phyloP scores from a whole-genome alignment of 345 rosid species.

The thale cress (Arabidopsis thaliana) region DNA sequence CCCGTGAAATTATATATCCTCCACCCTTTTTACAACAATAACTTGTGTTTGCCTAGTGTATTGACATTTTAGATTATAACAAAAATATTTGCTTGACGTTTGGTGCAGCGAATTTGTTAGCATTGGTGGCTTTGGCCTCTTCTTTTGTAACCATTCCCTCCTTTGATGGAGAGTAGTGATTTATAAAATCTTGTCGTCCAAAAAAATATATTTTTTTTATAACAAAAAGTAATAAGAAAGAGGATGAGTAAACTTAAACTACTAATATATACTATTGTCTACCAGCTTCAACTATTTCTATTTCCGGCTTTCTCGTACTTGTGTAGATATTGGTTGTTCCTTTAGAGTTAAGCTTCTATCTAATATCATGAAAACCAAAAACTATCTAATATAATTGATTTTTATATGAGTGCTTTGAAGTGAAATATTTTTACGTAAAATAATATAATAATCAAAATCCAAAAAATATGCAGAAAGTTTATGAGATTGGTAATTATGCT shows the following conservation, averaged over 20 bases:
- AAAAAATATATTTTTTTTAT: too few species aligned
- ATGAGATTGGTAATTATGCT: too few species aligned
- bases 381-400: not conserved
- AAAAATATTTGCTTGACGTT: too few species aligned
- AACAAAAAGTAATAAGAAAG: not conserved
- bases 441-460: not conserved
- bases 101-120: too few species aligned
- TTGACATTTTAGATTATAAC: too few species aligned
- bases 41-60: not conserved
- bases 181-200: too few species aligned
- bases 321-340: conserved; percentile 29
- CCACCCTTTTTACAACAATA: not conserved
- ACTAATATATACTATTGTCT: not conserved
- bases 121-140: too few species aligned
- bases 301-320: conserved; percentile 39
- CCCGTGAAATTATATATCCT: too few species aligned
- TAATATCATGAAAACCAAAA: conserved; percentile 19
- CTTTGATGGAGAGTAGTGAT: too few species aligned
- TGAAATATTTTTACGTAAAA: not conserved
- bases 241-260: too few species aligned
- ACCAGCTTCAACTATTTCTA: conserved; percentile 34
- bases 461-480: not conserved
- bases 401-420: conserved; percentile 25
- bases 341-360: conserved; percentile 37
- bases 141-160: too few species aligned